Evolutionary conservation across 1,139 yeast genomes (phyloP).

Genomic region (Kluyveromyces sp.): DNA sequence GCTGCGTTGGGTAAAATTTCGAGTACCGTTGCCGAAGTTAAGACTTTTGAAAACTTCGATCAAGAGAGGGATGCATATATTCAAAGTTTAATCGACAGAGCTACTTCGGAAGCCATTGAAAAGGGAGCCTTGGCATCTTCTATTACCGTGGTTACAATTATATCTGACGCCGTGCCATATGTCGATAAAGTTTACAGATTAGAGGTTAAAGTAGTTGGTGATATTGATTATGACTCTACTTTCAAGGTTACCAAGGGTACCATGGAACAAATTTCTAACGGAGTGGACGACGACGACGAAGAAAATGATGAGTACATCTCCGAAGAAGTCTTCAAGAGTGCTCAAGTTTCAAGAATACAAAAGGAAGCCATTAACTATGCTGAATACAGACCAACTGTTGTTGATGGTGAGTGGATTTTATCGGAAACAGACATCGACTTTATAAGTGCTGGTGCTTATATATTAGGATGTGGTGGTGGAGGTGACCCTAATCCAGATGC

Average conservation of each 20-base stretch:
- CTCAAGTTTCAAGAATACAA: constrained; percentile 11
- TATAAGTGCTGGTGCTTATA: constrained; percentile 37
- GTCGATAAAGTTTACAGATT: constrained; percentile 32
- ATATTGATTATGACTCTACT: constrained; percentile 32
- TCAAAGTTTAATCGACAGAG: constrained; percentile 24
- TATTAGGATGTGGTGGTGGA: constrained; percentile 46
- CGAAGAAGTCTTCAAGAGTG: constrained; percentile 10
- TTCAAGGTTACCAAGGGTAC: not conserved
- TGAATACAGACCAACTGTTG: constrained; percentile 33
- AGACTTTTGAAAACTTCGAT: constrained; percentile 17
- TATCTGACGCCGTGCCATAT: constrained; percentile 36
- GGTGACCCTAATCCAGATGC: constrained; percentile 40
- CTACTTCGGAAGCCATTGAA: constrained; percentile 16
- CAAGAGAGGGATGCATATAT: constrained; percentile 25
- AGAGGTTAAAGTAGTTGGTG: constrained; percentile 35
- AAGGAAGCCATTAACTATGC: constrained; percentile 20
- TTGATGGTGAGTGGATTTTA: constrained; percentile 36
- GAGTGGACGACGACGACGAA: not conserved
- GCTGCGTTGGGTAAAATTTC: constrained; percentile 40
- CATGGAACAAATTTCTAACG: not conserved
- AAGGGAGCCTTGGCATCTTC: constrained; percentile 33
- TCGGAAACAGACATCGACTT: constrained; percentile 37
- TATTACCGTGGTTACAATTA: constrained; percentile 29
- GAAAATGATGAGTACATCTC: constrained; percentile 1
- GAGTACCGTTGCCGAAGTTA: constrained; percentile 21